Base-by-base conservation (phyloP, 2,329 filamentous ascomycete species). In the Paracoccidioides brasiliensis region DNA sequence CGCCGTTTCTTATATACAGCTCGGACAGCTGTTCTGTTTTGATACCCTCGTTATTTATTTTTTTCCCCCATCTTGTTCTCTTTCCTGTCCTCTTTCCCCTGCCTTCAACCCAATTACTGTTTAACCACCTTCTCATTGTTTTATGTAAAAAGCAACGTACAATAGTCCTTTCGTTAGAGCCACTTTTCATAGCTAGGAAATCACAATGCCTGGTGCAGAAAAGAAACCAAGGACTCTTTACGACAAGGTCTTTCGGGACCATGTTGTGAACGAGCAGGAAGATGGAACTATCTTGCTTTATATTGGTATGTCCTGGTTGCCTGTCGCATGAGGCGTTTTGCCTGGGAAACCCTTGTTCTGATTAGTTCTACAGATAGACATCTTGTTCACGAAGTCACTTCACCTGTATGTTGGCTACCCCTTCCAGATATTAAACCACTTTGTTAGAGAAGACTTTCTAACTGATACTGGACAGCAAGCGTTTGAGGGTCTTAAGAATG, bases 371-470 rank as follows among this genome's bases (percentile, higher is more conserved):
- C 65, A 90, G 89, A 95, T 75, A 82, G 93, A 72, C 93, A 98
- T 78, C 80, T 98, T 60, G 90, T 97, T 59, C 93, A 98, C 71
- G 93, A 98, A 78, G 93, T 98, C 70, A 98, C 93, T 65, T 96
- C 91, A 65, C 93, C 93, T 60, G 86, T 90, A 80, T 69, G 84
- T 72, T 52, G 14, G 9, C 30, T 7, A 12, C 2, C 38, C 59
- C 53, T 53, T 51, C 51, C 41, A 63, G 54, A 63, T 59, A 56
- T 48, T 44, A 53, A 41, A 49, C 15, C 48, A 30, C 14, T 32
- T 41, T 55, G 15, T 33, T 32, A 50, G 32, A 28, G 33, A 14
- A 35, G 7, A 12, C 12, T 48, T 56, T 52, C 56, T 66, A 43
- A 66, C 58, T 54, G 48, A 37, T 8, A 42, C 54, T 48, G 38